Conservation (phyloP, 2,329 filamentous ascomycete species). For the Diplodia sapinea region DNA sequence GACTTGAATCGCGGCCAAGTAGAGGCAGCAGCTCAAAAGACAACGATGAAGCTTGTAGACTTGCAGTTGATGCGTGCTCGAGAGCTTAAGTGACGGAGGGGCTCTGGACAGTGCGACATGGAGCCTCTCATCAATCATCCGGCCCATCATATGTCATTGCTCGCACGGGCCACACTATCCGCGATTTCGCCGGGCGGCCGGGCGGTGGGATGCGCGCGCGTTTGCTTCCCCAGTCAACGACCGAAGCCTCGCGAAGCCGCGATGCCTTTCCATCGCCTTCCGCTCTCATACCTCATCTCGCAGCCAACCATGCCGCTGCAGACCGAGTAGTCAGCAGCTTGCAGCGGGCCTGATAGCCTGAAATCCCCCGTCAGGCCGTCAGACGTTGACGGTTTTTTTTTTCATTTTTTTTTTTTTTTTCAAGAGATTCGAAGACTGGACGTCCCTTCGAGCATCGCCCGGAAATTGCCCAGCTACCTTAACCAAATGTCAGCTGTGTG, state of each 20-base stretch:
- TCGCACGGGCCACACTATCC: background rate
- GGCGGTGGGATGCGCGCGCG: background rate
- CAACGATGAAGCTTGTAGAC: background rate
- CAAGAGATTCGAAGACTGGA: background rate
- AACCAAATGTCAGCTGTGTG: background rate
- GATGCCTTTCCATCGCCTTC: constrained; percentile 18
- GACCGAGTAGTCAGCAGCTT: background rate
- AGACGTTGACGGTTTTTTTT: background rate
- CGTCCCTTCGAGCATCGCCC: constrained; percentile 17
- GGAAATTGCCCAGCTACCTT: background rate
- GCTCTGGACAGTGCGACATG: background rate
- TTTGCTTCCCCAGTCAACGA: background rate
- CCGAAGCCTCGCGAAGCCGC: constrained; percentile 6
- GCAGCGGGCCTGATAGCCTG: background rate
- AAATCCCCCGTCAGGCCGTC: background rate
- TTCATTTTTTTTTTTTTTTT: background rate
- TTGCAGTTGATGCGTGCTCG: background rate
- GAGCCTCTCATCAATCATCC: background rate
- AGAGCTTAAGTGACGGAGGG: constrained; percentile 5
- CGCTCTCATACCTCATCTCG: constrained; percentile 13
- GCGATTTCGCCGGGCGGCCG: constrained; percentile 7
- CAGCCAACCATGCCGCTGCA: constrained; percentile 3
- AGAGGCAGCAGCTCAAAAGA: background rate
- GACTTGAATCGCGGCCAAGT: background rate
- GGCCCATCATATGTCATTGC: constrained; percentile 23